A percentile compares a stretch with the other conserved stretches of the same genome.
These are phyloP conservation scores for Corymbia maculata DNA, from an alignment of 345 rosid genomes.

Conservation along the genomic window DNA sequence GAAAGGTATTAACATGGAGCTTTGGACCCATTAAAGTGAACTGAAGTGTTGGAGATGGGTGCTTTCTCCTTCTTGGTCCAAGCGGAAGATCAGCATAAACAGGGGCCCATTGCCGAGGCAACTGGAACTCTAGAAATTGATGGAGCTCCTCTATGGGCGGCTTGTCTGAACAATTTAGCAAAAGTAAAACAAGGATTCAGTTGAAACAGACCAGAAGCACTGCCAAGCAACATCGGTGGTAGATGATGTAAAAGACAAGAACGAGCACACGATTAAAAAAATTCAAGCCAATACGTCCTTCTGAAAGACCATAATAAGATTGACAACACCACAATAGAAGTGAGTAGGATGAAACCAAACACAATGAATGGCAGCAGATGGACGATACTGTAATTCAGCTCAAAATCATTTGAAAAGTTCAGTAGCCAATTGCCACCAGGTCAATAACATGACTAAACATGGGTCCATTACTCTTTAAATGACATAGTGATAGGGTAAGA, in stretches of 20 bases:
- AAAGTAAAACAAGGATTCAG: background rate
- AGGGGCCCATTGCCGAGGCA: conserved; percentile 98
- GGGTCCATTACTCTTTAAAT: background rate
- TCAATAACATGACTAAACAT: background rate
- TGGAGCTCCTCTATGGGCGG: conserved; percentile 89
- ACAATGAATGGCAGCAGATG: background rate
- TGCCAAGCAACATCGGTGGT: background rate
- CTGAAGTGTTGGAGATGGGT: conserved; percentile 65
- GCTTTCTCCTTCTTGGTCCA: conserved; percentile 55
- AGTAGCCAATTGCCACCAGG: background rate
- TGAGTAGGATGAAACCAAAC: background rate
- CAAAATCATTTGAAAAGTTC: background rate
- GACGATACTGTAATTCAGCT: background rate
- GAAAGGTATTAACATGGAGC: conserved; percentile 65
- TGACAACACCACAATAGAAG: background rate
- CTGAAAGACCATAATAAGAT: background rate
- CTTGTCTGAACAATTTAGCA: conserved; percentile 52
- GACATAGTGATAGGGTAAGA: background rate
- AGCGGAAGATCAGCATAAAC: conserved; percentile 90
- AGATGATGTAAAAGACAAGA: background rate
- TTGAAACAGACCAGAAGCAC: background rate
- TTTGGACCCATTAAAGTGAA: conserved; percentile 89
- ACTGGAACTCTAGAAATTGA: conserved; percentile 88
- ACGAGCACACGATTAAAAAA: background rate
- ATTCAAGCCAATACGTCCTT: background rate